Evolutionary conservation across 495 filamentous ascomycete species (phyloP), one percentile per base, ranked within the genome.

Genomic region (Penicillium verhagenii): DNA sequence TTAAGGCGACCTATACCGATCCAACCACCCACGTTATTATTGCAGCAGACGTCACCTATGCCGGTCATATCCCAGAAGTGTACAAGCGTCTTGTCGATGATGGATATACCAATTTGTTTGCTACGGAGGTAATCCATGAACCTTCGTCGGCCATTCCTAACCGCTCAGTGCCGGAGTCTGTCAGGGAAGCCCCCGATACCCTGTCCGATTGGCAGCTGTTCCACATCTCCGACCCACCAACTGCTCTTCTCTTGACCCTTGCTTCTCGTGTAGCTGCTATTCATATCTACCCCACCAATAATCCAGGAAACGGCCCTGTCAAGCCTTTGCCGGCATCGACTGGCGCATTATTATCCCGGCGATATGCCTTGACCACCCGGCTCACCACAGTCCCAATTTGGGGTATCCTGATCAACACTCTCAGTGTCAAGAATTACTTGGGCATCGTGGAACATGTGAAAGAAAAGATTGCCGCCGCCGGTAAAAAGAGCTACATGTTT

Each of bases 401-500:
- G 61, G 94, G 94, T 4, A 95, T 98, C 56, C 74, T 98, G 2
- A 89, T 97, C 71, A 96, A 97, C 69, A 97, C 95, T 0, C 82
- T 98, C 21, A 91, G 87, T 45, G 90, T 97, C 7, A 82, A 86
- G 55, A 93, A 96, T 66, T 97, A 96, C 76, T 79, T 96, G 46
- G 75, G 87, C 29, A 89, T 92, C 13, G 81, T 96, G 54, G 79
- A 87, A 13, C 81, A 84, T 59, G 79, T 96, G 42, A 82, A 86
- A 43, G 68, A 73, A 8, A 79, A 82, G 55, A 94, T 97, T 56
- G 76, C 80, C 2, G 80, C 76, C 1, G 86, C 88, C 0, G 92
- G 90, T 20, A 96, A 96, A 73, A 98, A 98, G 67, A 86, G 81
- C 68, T 97, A 98, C 68, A 89, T 91, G 19, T 91, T 98, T 47